phyloP scores from a whole-genome alignment of 2,329 filamentous ascomycete genomes.

The Neurospora sp. region DNA sequence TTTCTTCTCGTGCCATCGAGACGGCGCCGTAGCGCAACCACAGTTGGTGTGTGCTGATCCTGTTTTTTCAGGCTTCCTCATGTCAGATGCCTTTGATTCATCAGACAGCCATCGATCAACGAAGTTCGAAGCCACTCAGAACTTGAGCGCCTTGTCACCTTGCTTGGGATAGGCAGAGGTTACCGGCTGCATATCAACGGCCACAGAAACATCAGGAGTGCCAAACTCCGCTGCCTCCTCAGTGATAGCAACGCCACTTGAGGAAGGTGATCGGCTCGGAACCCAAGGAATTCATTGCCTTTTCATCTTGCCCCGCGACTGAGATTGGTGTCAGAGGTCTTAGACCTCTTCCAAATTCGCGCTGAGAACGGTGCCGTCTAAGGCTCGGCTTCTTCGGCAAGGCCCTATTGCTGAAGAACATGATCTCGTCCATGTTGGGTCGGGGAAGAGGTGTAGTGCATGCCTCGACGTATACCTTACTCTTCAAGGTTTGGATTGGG shows the following conservation, averaged over 20 bases:
- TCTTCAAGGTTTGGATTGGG: slow-evolving; percentile 2
- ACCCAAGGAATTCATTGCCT: neutral
- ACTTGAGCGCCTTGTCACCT: neutral
- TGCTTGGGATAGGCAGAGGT: neutral
- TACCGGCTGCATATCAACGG: neutral
- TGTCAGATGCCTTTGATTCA: neutral
- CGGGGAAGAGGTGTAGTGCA: slow-evolving; percentile 5
- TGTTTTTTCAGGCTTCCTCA: neutral
- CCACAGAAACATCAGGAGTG: slow-evolving; percentile 3
- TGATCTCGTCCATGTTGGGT: slow-evolving; percentile 1
- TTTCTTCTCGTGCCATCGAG: neutral
- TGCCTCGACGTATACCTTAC: slow-evolving; percentile 1
- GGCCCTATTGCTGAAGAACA: neutral
- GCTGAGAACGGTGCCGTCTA: neutral
- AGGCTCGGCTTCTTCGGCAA: neutral
- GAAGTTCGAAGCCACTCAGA: neutral
- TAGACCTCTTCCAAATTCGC: neutral
- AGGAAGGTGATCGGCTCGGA: slow-evolving; percentile 1
- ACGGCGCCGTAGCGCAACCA: neutral
- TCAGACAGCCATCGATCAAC: neutral
- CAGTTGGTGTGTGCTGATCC: neutral
- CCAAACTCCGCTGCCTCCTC: slow-evolving; percentile 14
- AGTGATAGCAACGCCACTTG: slow-evolving; percentile 9
- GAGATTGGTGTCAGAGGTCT: neutral
- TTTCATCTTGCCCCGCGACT: neutral